Base-by-base conservation (phyloP, 164 flowering plant species). In the Vitis amurensis region DNA sequence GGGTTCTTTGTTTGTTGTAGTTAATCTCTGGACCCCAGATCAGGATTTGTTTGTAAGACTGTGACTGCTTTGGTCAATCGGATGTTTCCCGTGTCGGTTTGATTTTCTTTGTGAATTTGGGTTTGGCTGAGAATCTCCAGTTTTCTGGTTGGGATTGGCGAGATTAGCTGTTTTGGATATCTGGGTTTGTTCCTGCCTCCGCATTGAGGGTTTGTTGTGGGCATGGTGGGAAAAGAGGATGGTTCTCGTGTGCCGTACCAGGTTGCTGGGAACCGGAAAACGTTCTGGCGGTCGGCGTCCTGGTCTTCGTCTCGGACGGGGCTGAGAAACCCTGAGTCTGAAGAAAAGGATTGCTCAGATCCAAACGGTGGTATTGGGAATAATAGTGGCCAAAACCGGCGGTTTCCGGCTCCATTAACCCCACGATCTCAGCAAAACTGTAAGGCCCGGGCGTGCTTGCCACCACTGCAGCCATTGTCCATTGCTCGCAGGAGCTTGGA, bases 381-480 rank as follows among this genome's bases (percentile, higher is more conserved):
- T 66, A 71, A 61, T 65, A 66, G 74, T 50, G 86, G 73, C 15
- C 80, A 63, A 44, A 72, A 48, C 50, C 75, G 89, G n/a, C 71
- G 86, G 71, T 84, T 81, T 69, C 91, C 89, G 48, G 82, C 73
- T 37, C 94, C 93, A 2, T 79, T 89, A 51, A 93, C 95, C 50
- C 98, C 98, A 8, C 70, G 97, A 8, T 79, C 92, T 4, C 91
- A 88, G 37, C 88, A 86, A 56, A 84, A 82, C 69, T 61, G 71
- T 19, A 93, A 90, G 77, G 87, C 78, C 0, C 76, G 95, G 68
- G 77, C 93, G 27, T 85, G 88, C 72, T 83, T 93, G 78, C 98
- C 97, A 0, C 97, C 94, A 1, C 72, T 91, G 73, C 97, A 90
- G 80, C 98, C 98, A 2, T 70, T 93, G 59, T 80, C 97, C 0